Evolutionary conservation across 805 yeast genomes (phyloP).

Genomic region (Isabelozyma heimii): DNA sequence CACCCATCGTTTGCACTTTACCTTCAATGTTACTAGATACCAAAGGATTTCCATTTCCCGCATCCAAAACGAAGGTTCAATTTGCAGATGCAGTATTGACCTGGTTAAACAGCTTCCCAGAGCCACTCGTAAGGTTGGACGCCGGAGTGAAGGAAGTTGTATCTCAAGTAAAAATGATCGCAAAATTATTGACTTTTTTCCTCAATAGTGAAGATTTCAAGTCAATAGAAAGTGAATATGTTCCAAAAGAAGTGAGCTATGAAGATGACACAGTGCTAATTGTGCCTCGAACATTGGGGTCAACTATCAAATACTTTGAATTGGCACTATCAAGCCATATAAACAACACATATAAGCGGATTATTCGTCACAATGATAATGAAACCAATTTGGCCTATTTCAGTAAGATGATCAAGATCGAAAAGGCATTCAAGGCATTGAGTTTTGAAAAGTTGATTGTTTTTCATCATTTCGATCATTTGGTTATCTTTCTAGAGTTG

Average conservation of each 20-base stretch:
- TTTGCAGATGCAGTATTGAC: slow-evolving; percentile 14
- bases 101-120: slow-evolving; percentile 23
- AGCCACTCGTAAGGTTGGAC: slow-evolving; percentile 9
- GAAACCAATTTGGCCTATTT: slow-evolving; percentile 1
- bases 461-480: slow-evolving; percentile 10
- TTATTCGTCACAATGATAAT: slow-evolving; percentile 3
- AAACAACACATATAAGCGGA: background rate
- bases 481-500: slow-evolving; percentile 12
- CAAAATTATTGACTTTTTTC: slow-evolving; percentile 9
- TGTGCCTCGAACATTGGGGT: background rate
- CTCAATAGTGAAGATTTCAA: slow-evolving; percentile 15
- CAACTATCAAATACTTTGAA: slow-evolving; percentile 3
- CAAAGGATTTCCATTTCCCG: background rate
- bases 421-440: background rate
- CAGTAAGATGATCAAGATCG: background rate
- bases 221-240: background rate
- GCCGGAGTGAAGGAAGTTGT: slow-evolving; percentile 7
- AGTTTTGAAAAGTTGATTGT: slow-evolving; percentile 13
- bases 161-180: slow-evolving; percentile 10
- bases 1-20: background rate
- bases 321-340: background rate
- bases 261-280: background rate
- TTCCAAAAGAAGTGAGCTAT: background rate
- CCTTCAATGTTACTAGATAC: too few relatives aligned
- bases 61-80: slow-evolving; percentile 1